phyloP scores from a whole-genome alignment of 352 stramenopile genomes.

The Phytophthora cactorum region DNA sequence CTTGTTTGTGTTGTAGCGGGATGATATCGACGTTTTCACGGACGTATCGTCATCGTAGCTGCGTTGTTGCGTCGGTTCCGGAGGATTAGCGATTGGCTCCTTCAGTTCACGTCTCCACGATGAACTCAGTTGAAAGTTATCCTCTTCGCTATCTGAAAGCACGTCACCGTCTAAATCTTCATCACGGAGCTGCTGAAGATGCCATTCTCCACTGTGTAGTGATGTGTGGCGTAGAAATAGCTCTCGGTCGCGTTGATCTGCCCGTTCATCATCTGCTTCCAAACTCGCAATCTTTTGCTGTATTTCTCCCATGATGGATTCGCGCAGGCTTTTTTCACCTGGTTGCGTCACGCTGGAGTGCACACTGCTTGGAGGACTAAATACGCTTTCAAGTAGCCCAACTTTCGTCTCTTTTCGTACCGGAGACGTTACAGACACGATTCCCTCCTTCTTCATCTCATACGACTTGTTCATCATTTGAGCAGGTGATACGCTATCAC shows the following conservation, averaged over 20 bases:
- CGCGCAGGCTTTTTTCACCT: constrained; percentile 20
- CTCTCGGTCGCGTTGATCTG: constrained; percentile 38
- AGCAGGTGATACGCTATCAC: constrained; percentile 7
- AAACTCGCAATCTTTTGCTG: constrained; percentile 54
- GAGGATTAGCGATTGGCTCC: background rate
- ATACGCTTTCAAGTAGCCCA: background rate
- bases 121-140: constrained; percentile 24
- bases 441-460: constrained; percentile 1
- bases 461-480: background rate
- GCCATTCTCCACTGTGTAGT: constrained; percentile 40
- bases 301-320: constrained; percentile 55
- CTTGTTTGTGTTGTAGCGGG: background rate
- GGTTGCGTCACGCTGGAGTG: background rate
- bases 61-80: background rate
- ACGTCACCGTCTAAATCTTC: constrained; percentile 10
- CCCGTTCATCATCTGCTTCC: constrained; percentile 43
- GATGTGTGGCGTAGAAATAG: constrained; percentile 55
- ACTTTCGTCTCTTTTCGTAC: background rate
- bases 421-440: background rate
- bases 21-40: background rate
- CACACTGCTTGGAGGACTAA: constrained; percentile 7
- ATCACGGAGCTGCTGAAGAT: constrained; percentile 28
- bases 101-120: constrained; percentile 30
- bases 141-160: constrained; percentile 25
- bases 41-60: background rate